Evolutionary conservation across 805 yeast species (phyloP).

Genomic region (Metschnikowia vanudenii): DNA sequence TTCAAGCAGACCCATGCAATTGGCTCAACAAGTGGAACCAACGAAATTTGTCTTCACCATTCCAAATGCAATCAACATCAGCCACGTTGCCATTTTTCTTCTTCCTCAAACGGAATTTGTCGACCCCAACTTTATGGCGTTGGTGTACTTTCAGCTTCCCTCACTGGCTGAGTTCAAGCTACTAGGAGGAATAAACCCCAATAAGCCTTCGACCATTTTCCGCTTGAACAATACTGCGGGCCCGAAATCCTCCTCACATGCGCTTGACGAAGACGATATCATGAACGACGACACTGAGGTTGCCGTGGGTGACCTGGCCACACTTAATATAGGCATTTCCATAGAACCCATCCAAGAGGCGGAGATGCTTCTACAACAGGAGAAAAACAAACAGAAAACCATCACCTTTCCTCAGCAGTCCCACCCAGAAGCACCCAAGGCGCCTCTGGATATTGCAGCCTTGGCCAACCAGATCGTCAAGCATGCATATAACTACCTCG

Average conservation of each 20-base stretch:
- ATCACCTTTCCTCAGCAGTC: conserved; percentile 25
- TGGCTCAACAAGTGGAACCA: conserved; percentile 66
- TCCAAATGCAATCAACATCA: conserved; percentile 60
- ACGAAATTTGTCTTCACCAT: conserved; percentile 65
- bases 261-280: conserved; percentile 33
- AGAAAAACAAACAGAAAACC: conserved; percentile 28
- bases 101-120: conserved; percentile 70
- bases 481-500: conserved; percentile 86
- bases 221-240: conserved; percentile 53
- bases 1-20: conserved; percentile 61
- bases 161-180: conserved; percentile 58
- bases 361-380: conserved; percentile 49
- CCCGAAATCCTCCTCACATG: conserved; percentile 8
- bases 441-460: conserved; percentile 41
- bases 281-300: conserved; percentile 28
- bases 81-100: conserved; percentile 80
- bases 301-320: conserved; percentile 13
- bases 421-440: conserved; percentile 20
- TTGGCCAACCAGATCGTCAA: conserved; percentile 86
- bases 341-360: conserved; percentile 78
- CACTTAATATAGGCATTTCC: conserved; percentile 73
- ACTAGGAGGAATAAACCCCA: conserved; percentile 58
- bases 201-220: conserved; percentile 90
- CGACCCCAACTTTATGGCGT: conserved; percentile 73
- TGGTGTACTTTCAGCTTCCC: conserved; percentile 85